Base-by-base conservation (phyloP, 768 basidiomycete species). In the Tricholomella constricta region DNA sequence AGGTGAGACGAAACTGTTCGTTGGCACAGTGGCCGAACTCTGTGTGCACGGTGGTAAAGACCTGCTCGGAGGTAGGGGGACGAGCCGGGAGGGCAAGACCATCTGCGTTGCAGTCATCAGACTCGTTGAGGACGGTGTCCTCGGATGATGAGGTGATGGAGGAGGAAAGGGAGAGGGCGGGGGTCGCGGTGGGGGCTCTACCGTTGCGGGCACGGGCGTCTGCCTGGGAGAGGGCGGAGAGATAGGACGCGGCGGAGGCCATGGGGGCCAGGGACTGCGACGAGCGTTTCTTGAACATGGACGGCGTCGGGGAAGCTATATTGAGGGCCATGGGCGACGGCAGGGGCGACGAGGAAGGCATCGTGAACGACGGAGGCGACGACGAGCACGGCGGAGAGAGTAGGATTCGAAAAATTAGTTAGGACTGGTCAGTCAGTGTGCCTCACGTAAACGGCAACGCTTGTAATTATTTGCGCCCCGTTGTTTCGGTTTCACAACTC, bases 1-100 rank as follows among this genome's bases (percentile, higher is more conserved):
- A 88, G 11, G 74, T 79, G 59, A 83, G 79, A n/a, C 93, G 78
- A 65, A 83, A 91, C 22, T 75, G 75, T 56, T 89, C 83, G 62
- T 93, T 86, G 22, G 82, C 84, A 63, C 91, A 94, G 69, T 94
- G 92, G 1, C 95, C 95, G 66, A 95, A 98, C 72, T 98, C 95
- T 22, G 89, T 81, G 72, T 98, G 91, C 35, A 89, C 79, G 11
- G 89, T 90, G 35, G 72, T 79, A 67, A 89, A 90, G 25, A 85
- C 78, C 63, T 92, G 86, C 65, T 88, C 86, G 0, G 89, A 92
- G 32, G 87, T 91, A 0, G 91, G 91, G 2, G 91, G 85, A n/a
- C 71, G 73, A 43, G 72, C 62, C 15, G 89, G 88, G 48, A 82
- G 75, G 7, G 81, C 68, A 40, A 91, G 80, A 7, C 81, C 82